These are phyloP conservation scores for Diddensiella transvaalensis DNA, from an alignment of 805 yeast genomes.

Conservation along the genomic window DNA sequence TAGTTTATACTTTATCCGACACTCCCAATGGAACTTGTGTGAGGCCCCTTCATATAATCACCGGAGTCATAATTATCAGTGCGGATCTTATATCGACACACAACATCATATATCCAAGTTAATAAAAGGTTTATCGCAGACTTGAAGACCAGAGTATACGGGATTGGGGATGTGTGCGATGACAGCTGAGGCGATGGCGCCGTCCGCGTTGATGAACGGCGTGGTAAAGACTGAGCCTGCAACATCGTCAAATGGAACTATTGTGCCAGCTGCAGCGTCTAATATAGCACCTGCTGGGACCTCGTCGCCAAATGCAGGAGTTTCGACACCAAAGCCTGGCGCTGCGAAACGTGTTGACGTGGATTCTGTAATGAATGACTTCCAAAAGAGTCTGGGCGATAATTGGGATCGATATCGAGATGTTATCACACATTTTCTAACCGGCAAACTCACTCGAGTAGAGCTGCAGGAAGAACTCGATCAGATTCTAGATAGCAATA, in stretches of 20 bases:
- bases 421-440: constrained; percentile 65
- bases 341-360: constrained; percentile 48
- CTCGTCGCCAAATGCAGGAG: background rate
- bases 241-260: background rate
- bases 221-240: background rate
- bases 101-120: too few species aligned
- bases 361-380: constrained; percentile 64
- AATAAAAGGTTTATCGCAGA: too few species aligned
- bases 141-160: too few species aligned
- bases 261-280: background rate
- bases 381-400: constrained; percentile 68
- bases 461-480: constrained; percentile 64
- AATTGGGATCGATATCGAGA: constrained; percentile 87
- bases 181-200: constrained; percentile 5
- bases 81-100: too few species aligned
- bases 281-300: too few species aligned
- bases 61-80: too few species aligned
- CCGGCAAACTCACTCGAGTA: constrained; percentile 72
- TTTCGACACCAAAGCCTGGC: constrained; percentile 1
- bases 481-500: constrained; percentile 48
- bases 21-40: too few species aligned
- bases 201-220: constrained; percentile 2
- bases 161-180: constrained; percentile 1
- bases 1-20: too few species aligned
- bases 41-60: too few species aligned